Evolutionary conservation across 1,284 basidiomycete genomes (phyloP).

Genomic region (Ganoderma lingzhi): DNA sequence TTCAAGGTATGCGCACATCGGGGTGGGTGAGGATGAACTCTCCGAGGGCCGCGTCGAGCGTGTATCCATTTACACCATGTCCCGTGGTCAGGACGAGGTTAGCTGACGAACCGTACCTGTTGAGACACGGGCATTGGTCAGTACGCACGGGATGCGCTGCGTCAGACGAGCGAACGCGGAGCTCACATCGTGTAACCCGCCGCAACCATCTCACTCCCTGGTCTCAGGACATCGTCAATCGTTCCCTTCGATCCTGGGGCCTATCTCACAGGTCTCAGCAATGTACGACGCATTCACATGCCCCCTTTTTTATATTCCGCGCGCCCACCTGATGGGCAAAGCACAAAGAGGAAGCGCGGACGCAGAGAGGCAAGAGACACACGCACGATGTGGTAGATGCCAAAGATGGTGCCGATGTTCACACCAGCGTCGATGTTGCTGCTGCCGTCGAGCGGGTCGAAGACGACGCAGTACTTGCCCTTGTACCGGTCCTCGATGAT

Average conservation of each 20-base stretch:
- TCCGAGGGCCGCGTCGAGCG: slow-evolving; percentile 93
- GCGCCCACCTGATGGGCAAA: background rate
- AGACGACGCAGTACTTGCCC: slow-evolving; percentile 96
- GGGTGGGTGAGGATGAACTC: slow-evolving; percentile 99
- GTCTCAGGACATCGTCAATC: slow-evolving; percentile 89
- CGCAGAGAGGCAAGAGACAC: background rate
- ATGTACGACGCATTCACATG: slow-evolving; percentile 12
- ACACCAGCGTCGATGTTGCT: slow-evolving; percentile 99
- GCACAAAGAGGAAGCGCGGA: background rate
- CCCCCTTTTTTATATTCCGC: background rate
- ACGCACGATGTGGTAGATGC: slow-evolving; percentile 91
- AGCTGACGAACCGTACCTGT: slow-evolving; percentile 97
- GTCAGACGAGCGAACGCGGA: slow-evolving; percentile 14
- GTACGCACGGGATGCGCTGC: slow-evolving; percentile 14
- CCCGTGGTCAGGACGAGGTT: slow-evolving; percentile 98
- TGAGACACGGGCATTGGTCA: slow-evolving; percentile 10
- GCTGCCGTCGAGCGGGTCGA: slow-evolving; percentile 97
- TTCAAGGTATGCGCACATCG: slow-evolving; percentile 61
- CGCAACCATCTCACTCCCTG: slow-evolving; percentile 97
- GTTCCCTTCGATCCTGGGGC: slow-evolving; percentile 79
- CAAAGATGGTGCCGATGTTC: slow-evolving; percentile 99
- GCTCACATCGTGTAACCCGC: slow-evolving; percentile 95
- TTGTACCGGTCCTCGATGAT: slow-evolving; percentile 82
- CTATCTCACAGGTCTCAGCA: slow-evolving; percentile 48
- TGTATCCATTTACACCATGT: slow-evolving; percentile 97